phyloP scores from a whole-genome alignment of 306 rosid genomes.

The Dalbergia oliveri region DNA sequence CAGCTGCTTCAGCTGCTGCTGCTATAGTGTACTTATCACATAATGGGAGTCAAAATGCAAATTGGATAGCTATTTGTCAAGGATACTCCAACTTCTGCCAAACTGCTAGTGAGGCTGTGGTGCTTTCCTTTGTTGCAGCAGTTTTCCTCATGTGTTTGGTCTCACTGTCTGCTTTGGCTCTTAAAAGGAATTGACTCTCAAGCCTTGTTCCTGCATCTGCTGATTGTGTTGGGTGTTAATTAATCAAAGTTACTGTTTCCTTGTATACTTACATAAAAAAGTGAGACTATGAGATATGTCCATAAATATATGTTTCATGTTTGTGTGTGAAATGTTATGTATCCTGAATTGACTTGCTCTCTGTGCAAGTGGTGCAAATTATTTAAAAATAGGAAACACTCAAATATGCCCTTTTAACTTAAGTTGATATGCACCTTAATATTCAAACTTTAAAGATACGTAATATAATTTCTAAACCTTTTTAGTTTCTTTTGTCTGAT shows the following conservation, averaged over 20 bases:
- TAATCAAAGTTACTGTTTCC: not conserved
- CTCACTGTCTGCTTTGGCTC: slow-evolving; percentile 53
- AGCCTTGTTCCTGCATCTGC: too few species aligned
- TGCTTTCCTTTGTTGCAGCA: slow-evolving; percentile 49
- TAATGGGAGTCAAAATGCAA: slow-evolving; percentile 60
- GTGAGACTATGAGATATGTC: not conserved
- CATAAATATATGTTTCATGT: not conserved
- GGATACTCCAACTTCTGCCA: slow-evolving; percentile 56
- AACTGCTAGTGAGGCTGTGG: slow-evolving; percentile 51
- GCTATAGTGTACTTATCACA: slow-evolving; percentile 57
- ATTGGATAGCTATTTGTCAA: slow-evolving; percentile 59
- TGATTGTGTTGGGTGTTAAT: not conserved
- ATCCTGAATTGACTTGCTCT: not conserved
- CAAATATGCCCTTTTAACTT: too few species aligned
- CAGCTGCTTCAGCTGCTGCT: slow-evolving; percentile 50
- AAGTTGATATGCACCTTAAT: too few species aligned
- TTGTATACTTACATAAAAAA: not conserved
- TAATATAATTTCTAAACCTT: too few species aligned
- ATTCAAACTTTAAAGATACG: too few species aligned
- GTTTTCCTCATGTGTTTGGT: slow-evolving; percentile 48
- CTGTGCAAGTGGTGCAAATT: too few species aligned
- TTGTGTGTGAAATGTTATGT: not conserved
- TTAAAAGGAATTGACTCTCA: slow-evolving; percentile 34
- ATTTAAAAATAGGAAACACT: too few species aligned
- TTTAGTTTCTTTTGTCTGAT: too few species aligned